Percentiles rank a stretch among this genome's conserved stretches.
These are phyloP conservation scores for Aureobasidium musti DNA, from an alignment of 2,329 filamentous ascomycete species.

Conservation along the genomic window DNA sequence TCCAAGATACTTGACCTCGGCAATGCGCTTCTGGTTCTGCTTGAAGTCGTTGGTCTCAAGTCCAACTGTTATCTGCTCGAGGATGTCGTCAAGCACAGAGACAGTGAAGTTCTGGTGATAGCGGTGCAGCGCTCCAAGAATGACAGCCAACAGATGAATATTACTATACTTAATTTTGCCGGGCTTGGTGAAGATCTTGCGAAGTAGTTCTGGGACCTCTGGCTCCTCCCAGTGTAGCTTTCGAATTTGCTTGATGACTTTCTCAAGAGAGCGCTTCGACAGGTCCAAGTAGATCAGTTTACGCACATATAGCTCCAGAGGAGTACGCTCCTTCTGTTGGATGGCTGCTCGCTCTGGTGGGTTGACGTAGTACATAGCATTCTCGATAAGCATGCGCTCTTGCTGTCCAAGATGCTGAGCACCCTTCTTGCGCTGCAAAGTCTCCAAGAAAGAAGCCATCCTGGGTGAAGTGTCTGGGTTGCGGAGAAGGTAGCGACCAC, in stretches of 20 bases:
- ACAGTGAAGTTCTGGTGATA: conserved; percentile 92
- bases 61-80: conserved; percentile 84
- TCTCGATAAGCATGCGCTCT: conserved; percentile 97
- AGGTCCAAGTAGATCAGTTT: conserved; percentile 93
- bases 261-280: conserved; percentile 91
- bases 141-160: conserved; percentile 87
- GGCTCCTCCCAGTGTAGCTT: conserved; percentile 96
- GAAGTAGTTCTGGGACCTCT: conserved; percentile 76
- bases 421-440: conserved; percentile 90
- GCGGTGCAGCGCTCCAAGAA: conserved; percentile 83
- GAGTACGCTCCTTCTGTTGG: conserved; percentile 92
- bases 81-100: conserved; percentile 83
- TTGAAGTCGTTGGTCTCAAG: conserved; percentile 97
- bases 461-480: conserved; percentile 90
- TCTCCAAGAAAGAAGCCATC: conserved; percentile 93
- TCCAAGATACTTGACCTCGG: conserved; percentile 93
- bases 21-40: conserved; percentile 90
- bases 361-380: conserved; percentile 96
- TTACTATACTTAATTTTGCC: conserved; percentile 98
- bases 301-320: conserved; percentile 87
- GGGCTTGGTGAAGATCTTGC: conserved; percentile 93
- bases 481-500: conserved; percentile 87
- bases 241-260: conserved; percentile 89
- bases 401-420: conserved; percentile 94
- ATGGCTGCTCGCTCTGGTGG: conserved; percentile 92